These are phyloP conservation scores for Zasmidium citrigriseum DNA, from an alignment of 2,329 filamentous ascomycete genomes.

Conservation along the genomic window DNA sequence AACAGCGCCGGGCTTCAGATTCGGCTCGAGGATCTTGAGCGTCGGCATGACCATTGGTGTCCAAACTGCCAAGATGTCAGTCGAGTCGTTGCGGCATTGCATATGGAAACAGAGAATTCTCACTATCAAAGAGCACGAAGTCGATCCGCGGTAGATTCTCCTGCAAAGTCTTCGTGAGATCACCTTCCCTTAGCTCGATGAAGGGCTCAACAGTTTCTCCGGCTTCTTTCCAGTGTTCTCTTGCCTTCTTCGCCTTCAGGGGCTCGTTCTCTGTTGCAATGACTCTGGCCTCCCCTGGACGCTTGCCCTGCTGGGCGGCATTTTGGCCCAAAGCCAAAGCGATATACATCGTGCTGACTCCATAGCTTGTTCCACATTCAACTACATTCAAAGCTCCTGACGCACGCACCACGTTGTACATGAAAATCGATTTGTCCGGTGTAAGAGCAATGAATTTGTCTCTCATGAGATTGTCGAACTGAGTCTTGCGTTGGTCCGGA, in stretches of 20 bases:
- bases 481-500: background rate
- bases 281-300: slow-evolving; percentile 43
- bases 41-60: slow-evolving; percentile 56
- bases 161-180: slow-evolving; percentile 59
- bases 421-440: slow-evolving; percentile 57
- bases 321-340: slow-evolving; percentile 59
- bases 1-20: slow-evolving; percentile 49
- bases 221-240: slow-evolving; percentile 53
- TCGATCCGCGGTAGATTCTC: slow-evolving; percentile 54
- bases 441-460: slow-evolving; percentile 64
- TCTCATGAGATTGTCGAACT: slow-evolving; percentile 36
- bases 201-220: slow-evolving; percentile 51
- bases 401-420: slow-evolving; percentile 56
- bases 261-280: slow-evolving; percentile 64
- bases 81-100: background rate
- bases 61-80: slow-evolving; percentile 52
- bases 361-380: slow-evolving; percentile 64
- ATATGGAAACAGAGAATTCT: slow-evolving; percentile 29
- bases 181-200: slow-evolving; percentile 61
- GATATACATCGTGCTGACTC: slow-evolving; percentile 64
- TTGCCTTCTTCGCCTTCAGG: slow-evolving; percentile 53
- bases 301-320: slow-evolving; percentile 30
- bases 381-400: slow-evolving; percentile 55
- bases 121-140: slow-evolving; percentile 62
- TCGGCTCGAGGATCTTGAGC: slow-evolving; percentile 49